These are phyloP conservation scores for Cronartium quercuum DNA, from an alignment of 1,284 basidiomycete species.

Conservation along the genomic window DNA sequence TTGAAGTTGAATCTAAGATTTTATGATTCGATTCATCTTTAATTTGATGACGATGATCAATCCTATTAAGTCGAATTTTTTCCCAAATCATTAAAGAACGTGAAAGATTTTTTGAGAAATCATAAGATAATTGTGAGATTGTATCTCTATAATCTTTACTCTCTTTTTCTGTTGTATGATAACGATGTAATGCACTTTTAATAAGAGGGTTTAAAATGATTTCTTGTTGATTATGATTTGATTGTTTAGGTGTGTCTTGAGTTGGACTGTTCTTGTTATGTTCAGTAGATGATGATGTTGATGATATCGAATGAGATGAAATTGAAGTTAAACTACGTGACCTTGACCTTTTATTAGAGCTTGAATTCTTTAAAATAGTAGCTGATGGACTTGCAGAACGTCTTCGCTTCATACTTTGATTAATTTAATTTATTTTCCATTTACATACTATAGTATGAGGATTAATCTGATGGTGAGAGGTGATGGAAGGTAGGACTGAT, in stretches of 20 bases:
- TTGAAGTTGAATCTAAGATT: conserved; percentile 5
- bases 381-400: too few relatives aligned
- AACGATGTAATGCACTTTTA: conserved; percentile 1
- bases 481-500: too few relatives aligned
- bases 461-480: too few relatives aligned
- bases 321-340: too few relatives aligned
- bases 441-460: too few relatives aligned
- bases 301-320: too few relatives aligned
- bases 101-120: conserved; percentile 18
- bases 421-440: too few relatives aligned
- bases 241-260: not conserved
- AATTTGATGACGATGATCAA: not conserved
- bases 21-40: not conserved
- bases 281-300: not conserved
- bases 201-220: too few relatives aligned
- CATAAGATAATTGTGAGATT: conserved; percentile 5
- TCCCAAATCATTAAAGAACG: conserved; percentile 20
- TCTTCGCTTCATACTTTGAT: too few relatives aligned
- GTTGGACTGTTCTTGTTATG: not conserved
- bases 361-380: too few relatives aligned
- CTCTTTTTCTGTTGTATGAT: not conserved
- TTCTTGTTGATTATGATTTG: not conserved
- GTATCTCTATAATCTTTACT: conserved; percentile 24
- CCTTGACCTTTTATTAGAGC: too few relatives aligned
- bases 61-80: not conserved